Evolutionary conservation across 192 early-diverging fungal species (phyloP), one percentile per base, ranked within the genome.

Genomic region (Backusella psychrophila): DNA sequence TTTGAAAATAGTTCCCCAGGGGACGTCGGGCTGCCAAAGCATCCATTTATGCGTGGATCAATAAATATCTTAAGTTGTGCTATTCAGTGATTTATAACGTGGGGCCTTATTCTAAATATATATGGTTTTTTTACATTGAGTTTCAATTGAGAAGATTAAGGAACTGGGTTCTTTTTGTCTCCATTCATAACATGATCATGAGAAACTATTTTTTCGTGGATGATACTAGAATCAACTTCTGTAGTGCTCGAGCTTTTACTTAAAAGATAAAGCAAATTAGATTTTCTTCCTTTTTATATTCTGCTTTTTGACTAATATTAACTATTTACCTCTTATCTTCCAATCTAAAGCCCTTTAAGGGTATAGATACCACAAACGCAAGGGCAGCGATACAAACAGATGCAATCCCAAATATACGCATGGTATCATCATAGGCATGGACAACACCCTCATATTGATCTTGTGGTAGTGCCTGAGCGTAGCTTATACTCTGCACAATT

Each of bases 371-470:
- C 19, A 71, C 19, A 36, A 76, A 76, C 2, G 42, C n/a, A 67
- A 76, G 31, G 29, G 38, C 49, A 69, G 68, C 44, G 17, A 76
- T 29, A 41, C 38, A n/a, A n/a, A 52, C 23, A 6, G 75, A 68
- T 21, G 38, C 52, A 34, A 76, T 71, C 21, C 23, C 17, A 33
- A 71, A 52, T 6, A 71, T 39, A 26, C 72, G 66, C 68, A 69
- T 66, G 0, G 70, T 56, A 21, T 79, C 52, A 39, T 73, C 69
- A 14, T 75, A 79, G 2, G 73, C 66, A n/a, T 5, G 69, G 39
- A 79, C 68, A 23, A 70, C 73, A 35, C 72, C 73, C 53, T 56
- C 26, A 19, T 76, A 76, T 23, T 76, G 68, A 31, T 74, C 73
- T 17, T 35, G 41, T 35, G 78, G 68, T 6, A 75, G 46, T 4